phyloP scores from a whole-genome alignment of 2,329 filamentous ascomycete species.

The Cladosporium cucumerinum region DNA sequence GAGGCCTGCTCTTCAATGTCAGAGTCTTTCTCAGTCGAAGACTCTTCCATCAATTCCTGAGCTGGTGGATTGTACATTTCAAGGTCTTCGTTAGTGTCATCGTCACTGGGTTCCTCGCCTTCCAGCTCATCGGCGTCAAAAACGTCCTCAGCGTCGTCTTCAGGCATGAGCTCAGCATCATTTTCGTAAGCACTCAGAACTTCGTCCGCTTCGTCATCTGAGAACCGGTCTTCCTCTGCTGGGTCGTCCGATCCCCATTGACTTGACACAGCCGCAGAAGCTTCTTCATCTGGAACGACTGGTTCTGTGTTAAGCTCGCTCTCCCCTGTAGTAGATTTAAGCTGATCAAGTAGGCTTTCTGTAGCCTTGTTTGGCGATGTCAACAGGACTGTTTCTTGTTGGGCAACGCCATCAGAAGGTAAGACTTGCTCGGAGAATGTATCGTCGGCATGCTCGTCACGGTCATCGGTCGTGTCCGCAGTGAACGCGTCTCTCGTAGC shows the following conservation, averaged over 20 bases:
- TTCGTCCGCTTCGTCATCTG: conserved; percentile 1
- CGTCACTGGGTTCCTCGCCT: conserved; percentile 16
- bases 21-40: conserved; percentile 15
- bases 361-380: background rate
- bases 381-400: background rate
- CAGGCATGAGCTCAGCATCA: conserved; percentile 16
- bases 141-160: conserved; percentile 23
- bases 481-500: background rate
- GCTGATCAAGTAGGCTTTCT: background rate
- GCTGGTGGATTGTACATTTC: background rate
- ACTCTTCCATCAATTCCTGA: conserved; percentile 6
- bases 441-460: background rate
- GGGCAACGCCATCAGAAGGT: background rate
- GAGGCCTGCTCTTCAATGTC: conserved; percentile 8
- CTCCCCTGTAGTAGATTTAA: background rate
- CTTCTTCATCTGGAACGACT: background rate
- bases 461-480: background rate
- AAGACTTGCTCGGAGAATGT: background rate
- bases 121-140: conserved; percentile 11
- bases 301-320: conserved; percentile 1
- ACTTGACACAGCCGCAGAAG: background rate
- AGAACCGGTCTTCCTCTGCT: conserved; percentile 19
- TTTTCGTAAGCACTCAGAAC: background rate
- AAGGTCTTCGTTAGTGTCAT: conserved; percentile 1
- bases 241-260: conserved; percentile 16